Base-by-base conservation (phyloP, 306 rosid species). In the Vachellia pachyceras region DNA sequence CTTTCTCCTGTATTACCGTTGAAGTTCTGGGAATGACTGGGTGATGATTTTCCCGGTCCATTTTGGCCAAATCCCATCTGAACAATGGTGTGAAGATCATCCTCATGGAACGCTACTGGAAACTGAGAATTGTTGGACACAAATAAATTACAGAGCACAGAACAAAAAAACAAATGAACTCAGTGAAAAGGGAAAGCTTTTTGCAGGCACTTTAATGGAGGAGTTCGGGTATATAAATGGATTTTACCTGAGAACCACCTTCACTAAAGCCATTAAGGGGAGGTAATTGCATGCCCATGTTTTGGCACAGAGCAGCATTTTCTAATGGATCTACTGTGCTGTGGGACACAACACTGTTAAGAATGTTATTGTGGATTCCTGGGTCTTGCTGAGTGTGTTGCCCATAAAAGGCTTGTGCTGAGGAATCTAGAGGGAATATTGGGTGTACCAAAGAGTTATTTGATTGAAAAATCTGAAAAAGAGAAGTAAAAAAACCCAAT, bases 41-140 rank as follows among this genome's bases (percentile, higher is more conserved):
- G 85, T 66, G 90, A 67, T 73, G 90, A 67, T 73, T 89, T 90
- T 65, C 86, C 82, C 75, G 69, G 83, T 29, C 80, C 79, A 85
- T 80, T 89, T 87, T 90, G 97, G 78, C 91, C 88, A 77, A 87
- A 86, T 5, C 99, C 96, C 99, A 93, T 95, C 35, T 95, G 97
- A 65, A 95, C 99, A 81, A 95, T 88, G 73, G 86, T 88, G 80
- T 93, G 88, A 33, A 95, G 89, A 23, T 93, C 98, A 45, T 95
- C 99, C 81, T 91, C 99, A 71, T 83, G 88, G 72, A 93, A 91
- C 50, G 85, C 77, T 29, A 81, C 55, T 83, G 92, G 91, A 86
- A 46, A 89, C 98, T 93, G 90, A 18, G 20, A 75, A 65, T 23
- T n/a, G 75, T 58, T 61, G 49, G 14, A 57, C 39, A 72, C 6